Percentiles rank a stretch among this genome's conserved stretches.
Conservation (phyloP, 1,284 basidiomycete genomes). For the Fomitopsis palustris region DNA sequence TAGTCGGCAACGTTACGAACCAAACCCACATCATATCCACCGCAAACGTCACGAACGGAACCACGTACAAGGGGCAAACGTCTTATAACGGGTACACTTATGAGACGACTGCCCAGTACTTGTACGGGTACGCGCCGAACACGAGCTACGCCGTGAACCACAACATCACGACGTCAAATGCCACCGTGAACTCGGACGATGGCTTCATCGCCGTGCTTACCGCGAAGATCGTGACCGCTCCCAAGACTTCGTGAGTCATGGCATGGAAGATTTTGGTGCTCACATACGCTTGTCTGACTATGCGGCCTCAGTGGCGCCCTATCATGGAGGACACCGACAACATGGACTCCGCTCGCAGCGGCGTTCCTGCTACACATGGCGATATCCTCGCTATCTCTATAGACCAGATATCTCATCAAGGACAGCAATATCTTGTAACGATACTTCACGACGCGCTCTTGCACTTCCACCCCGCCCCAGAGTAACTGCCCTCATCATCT, state of each 20-base stretch:
- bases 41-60: slow-evolving; percentile 50
- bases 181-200: slow-evolving; percentile 69
- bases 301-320: neutral
- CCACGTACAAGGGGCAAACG: slow-evolving; percentile 55
- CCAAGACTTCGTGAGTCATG: slow-evolving; percentile 19
- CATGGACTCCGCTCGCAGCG: neutral
- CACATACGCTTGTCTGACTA: neutral
- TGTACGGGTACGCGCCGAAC: slow-evolving; percentile 66
- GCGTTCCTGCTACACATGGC: neutral
- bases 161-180: slow-evolving; percentile 53
- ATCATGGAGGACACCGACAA: neutral
- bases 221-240: slow-evolving; percentile 58
- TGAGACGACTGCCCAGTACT: slow-evolving; percentile 62
- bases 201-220: slow-evolving; percentile 83
- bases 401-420: slow-evolving; percentile 1
- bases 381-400: slow-evolving; percentile 3
- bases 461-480: neutral
- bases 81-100: slow-evolving; percentile 66
- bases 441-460: slow-evolving; percentile 1
- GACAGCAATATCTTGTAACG: neutral
- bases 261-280: slow-evolving; percentile 12
- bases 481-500: neutral
- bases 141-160: slow-evolving; percentile 80
- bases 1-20: slow-evolving; percentile 77
- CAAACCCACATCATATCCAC: slow-evolving; percentile 50